Conservation (phyloP, 805 yeast genomes). For the Ogataea paradorogensis region DNA sequence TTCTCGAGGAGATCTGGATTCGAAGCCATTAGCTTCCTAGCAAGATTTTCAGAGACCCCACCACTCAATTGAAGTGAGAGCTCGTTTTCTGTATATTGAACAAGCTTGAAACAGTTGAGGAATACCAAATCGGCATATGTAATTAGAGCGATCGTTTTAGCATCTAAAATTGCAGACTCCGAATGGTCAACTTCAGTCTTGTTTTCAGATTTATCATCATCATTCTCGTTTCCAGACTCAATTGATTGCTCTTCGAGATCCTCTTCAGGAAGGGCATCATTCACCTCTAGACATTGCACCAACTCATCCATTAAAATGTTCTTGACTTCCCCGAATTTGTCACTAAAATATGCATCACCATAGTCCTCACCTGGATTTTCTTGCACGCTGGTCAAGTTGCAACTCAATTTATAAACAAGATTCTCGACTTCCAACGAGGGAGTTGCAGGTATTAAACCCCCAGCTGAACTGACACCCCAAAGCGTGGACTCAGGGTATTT, state of each 20-base stretch:
- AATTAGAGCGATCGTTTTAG: constrained; percentile 8
- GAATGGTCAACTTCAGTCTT: not conserved
- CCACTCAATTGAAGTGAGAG: not conserved
- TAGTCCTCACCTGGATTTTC: constrained; percentile 24
- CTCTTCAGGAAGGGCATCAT: not conserved
- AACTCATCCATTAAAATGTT: constrained; percentile 15
- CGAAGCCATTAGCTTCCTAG: constrained; percentile 2
- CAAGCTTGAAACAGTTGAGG: constrained; percentile 17
- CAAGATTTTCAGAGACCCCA: not conserved
- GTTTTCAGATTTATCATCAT: not conserved
- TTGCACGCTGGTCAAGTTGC: constrained; percentile 13
- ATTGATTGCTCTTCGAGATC: not conserved
- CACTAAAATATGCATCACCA: constrained; percentile 27
- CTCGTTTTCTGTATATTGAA: constrained; percentile 7
- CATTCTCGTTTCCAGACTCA: not conserved
- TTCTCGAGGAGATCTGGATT: constrained; percentile 10
- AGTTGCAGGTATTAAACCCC: constrained; percentile 17
- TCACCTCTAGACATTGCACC: constrained; percentile 2
- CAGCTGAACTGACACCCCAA: constrained; percentile 18
- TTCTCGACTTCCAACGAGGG: constrained; percentile 25
- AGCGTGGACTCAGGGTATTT: constrained; percentile 21
- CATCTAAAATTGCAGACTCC: not conserved
- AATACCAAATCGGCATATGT: constrained; percentile 21
- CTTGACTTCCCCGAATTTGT: constrained; percentile 17
- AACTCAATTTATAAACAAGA: constrained; percentile 20